A percentile compares a stretch with the other conserved stretches of the same genome.
These are phyloP conservation scores for Mucor velutinosus DNA, from an alignment of 371 early-diverging fungal genomes.

Conservation along the genomic window DNA sequence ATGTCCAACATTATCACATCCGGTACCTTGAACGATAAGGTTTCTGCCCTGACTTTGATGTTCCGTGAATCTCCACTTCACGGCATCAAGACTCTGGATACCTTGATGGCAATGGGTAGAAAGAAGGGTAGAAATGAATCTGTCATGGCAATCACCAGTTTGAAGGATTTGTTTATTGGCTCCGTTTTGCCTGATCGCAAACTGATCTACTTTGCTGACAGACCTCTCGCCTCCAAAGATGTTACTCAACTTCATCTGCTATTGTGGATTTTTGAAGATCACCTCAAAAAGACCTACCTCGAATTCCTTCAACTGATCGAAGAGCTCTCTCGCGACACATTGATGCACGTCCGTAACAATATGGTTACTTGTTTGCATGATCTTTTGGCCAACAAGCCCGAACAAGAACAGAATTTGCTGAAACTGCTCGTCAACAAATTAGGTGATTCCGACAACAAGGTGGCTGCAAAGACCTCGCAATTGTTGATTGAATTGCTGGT, in stretches of 20 bases:
- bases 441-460: slow-evolving; percentile 89
- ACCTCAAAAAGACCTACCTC: slow-evolving; percentile 86
- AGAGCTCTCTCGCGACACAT: slow-evolving; percentile 82
- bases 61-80: slow-evolving; percentile 94
- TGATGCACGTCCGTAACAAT: slow-evolving; percentile 79
- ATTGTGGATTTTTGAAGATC: slow-evolving; percentile 93
- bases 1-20: slow-evolving; percentile 84
- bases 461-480: slow-evolving; percentile 84
- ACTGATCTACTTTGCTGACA: slow-evolving; percentile 88
- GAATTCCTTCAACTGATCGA: slow-evolving; percentile 86
- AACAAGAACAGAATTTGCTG: slow-evolving; percentile 94
- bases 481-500: slow-evolving; percentile 76
- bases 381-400: slow-evolving; percentile 85
- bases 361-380: slow-evolving; percentile 76
- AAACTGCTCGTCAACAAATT: slow-evolving; percentile 92
- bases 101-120: slow-evolving; percentile 82
- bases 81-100: slow-evolving; percentile 74
- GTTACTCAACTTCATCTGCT: slow-evolving; percentile 75
- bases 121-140: slow-evolving; percentile 91
- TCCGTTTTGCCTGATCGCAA: slow-evolving; percentile 83
- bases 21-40: slow-evolving; percentile 92
- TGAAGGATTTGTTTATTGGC: slow-evolving; percentile 88
- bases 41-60: slow-evolving; percentile 90
- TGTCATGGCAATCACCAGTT: slow-evolving; percentile 80
- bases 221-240: slow-evolving; percentile 65